These are phyloP conservation scores for Hyaloscypha hepaticicola DNA, from an alignment of 495 filamentous ascomycete species.

Conservation along the genomic window DNA sequence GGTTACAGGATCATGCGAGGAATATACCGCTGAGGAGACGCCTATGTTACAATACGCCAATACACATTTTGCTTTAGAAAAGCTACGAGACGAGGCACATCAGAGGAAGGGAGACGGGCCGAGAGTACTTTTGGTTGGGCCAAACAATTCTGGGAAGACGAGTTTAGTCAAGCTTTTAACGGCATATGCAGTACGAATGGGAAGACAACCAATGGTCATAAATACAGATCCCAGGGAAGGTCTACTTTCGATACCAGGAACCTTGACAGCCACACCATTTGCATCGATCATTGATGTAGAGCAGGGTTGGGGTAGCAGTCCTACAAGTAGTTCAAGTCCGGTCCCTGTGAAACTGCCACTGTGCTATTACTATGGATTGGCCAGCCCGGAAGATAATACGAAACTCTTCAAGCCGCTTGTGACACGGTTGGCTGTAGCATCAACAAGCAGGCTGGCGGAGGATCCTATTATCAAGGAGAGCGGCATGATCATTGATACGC, in stretches of 20 bases:
- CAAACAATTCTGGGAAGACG: conserved; percentile 81
- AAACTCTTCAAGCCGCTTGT: conserved; percentile 70
- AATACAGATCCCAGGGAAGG: conserved; percentile 87
- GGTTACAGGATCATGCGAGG: conserved; percentile 53
- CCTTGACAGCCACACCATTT: conserved; percentile 78
- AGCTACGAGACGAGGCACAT: conserved; percentile 44
- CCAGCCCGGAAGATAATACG: conserved; percentile 71
- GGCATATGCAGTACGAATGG: conserved; percentile 74
- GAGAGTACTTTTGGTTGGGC: conserved; percentile 80
- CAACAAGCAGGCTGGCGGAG: conserved; percentile 74
- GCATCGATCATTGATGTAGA: conserved; percentile 84
- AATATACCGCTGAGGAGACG: conserved; percentile 81
- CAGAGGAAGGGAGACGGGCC: conserved; percentile 53
- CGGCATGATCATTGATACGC: conserved; percentile 85
- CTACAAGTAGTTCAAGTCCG: conserved; percentile 83
- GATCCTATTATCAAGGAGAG: conserved; percentile 66
- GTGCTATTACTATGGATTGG: conserved; percentile 84
- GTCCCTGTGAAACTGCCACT: conserved; percentile 89
- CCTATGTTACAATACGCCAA: conserved; percentile 82
- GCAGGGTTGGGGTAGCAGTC: conserved; percentile 87
- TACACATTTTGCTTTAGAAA: conserved; percentile 63
- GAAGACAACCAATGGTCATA: conserved; percentile 76
- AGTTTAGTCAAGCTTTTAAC: conserved; percentile 78
- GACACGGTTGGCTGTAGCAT: conserved; percentile 75
- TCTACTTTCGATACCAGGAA: conserved; percentile 81